Evolutionary conservation across 495 filamentous ascomycete genomes (phyloP).

Genomic region (Achaetomiella virescens): DNA sequence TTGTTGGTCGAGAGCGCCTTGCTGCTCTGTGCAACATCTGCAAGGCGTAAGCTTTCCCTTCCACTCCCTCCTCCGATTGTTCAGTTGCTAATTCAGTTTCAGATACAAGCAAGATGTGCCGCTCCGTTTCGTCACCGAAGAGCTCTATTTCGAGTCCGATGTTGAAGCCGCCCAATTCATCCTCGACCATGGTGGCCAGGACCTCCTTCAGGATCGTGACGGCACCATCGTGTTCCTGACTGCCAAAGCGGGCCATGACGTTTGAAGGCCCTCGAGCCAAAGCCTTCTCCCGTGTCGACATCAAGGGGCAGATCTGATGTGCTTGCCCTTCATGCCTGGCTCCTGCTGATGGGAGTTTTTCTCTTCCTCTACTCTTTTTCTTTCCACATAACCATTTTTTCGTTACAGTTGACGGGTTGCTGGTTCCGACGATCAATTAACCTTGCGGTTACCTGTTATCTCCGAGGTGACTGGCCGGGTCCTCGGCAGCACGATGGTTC

Average conservation of each 20-base stretch:
- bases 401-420: background rate
- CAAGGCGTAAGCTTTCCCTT: slow-evolving; percentile 68
- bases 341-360: background rate
- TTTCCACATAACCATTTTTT: no score
- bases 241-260: slow-evolving; percentile 58
- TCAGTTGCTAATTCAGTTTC: slow-evolving; percentile 30
- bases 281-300: slow-evolving; percentile 83
- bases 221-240: slow-evolving; percentile 69
- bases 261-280: slow-evolving; percentile 67
- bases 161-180: slow-evolving; percentile 86
- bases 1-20: slow-evolving; percentile 86
- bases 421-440: background rate
- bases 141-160: slow-evolving; percentile 91
- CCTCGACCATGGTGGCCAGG: slow-evolving; percentile 63
- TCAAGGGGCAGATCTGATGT: slow-evolving; percentile 89
- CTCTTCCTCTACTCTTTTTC: background rate
- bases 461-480: background rate
- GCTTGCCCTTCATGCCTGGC: slow-evolving; percentile 13
- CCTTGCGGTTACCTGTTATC: background rate
- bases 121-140: slow-evolving; percentile 87
- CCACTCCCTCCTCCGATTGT: background rate
- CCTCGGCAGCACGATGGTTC: no score
- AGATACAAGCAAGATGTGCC: slow-evolving; percentile 90
- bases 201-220: slow-evolving; percentile 71
- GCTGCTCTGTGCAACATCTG: slow-evolving; percentile 84